Evolutionary conservation across 345 rosid genomes (phyloP).

Genomic region (Stellera chamaejasme): DNA sequence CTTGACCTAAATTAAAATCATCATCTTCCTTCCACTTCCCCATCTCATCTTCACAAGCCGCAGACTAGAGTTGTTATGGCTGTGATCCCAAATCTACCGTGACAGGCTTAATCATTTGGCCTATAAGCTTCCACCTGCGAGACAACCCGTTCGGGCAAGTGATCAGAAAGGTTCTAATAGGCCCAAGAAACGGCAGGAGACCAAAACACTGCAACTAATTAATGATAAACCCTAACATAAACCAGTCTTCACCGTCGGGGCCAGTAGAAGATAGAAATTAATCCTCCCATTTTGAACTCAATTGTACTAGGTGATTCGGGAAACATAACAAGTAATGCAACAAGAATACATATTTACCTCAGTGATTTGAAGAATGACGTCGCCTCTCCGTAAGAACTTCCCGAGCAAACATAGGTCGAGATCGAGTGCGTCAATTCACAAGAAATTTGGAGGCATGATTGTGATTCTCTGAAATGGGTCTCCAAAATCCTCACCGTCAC

Average conservation of each 20-base stretch:
- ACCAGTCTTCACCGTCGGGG: neutral
- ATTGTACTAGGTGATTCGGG: neutral
- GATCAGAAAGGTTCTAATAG: no score
- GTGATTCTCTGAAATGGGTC: constrained; percentile 20
- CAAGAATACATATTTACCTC: constrained; percentile 41
- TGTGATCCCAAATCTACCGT: constrained; percentile 77
- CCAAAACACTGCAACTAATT: neutral
- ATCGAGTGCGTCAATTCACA: constrained; percentile 73
- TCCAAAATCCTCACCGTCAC: neutral
- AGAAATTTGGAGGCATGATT: constrained; percentile 54
- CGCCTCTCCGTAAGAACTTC: constrained; percentile 65
- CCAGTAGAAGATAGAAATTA: neutral
- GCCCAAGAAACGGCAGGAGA: neutral
- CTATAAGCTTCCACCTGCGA: constrained; percentile 89
- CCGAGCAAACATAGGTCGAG: constrained; percentile 94
- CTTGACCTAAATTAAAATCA: no score
- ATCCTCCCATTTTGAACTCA: neutral
- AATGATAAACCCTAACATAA: neutral
- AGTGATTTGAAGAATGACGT: constrained; percentile 74
- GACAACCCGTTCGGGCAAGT: neutral
- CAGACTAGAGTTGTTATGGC: constrained; percentile 52
- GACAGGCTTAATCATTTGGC: constrained; percentile 92
- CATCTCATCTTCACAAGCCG: no score
- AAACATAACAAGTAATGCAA: neutral
- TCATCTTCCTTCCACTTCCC: no score